These are phyloP conservation scores for Yamadazyma trypodendri DNA, from an alignment of 1,139 yeast species.

Conservation along the genomic window DNA sequence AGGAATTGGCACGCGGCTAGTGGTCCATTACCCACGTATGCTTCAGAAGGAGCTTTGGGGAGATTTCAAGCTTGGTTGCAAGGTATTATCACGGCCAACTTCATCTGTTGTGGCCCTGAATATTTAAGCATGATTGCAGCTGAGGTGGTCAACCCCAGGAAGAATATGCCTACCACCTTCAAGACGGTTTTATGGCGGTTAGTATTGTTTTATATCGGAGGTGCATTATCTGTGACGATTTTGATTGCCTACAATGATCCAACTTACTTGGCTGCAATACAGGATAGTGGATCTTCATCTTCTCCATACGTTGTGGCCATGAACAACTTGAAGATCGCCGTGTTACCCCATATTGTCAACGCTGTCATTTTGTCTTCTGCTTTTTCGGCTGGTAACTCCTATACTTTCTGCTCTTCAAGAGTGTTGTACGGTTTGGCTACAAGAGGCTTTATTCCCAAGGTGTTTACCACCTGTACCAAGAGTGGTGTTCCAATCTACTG, in stretches of 20 bases:
- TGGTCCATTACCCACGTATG: slow-evolving; percentile 53
- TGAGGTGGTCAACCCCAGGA: slow-evolving; percentile 75
- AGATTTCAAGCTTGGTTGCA: slow-evolving; percentile 70
- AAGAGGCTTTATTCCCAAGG: slow-evolving; percentile 40
- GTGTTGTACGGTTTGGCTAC: slow-evolving; percentile 40
- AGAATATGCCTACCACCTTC: slow-evolving; percentile 74
- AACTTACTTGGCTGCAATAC: slow-evolving; percentile 20
- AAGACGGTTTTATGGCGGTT: slow-evolving; percentile 74
- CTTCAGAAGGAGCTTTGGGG: slow-evolving; percentile 58
- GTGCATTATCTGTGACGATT: slow-evolving; percentile 41
- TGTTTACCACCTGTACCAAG: slow-evolving; percentile 38
- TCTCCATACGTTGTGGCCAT: slow-evolving; percentile 49
- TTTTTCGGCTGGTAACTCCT: slow-evolving; percentile 46
- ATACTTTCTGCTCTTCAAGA: slow-evolving; percentile 44
- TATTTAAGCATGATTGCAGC: slow-evolving; percentile 83
- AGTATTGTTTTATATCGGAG: slow-evolving; percentile 62
- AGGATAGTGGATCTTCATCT: slow-evolving; percentile 29
- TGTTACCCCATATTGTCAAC: slow-evolving; percentile 42
- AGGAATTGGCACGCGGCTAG: slow-evolving; percentile 56
- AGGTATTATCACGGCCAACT: slow-evolving; percentile 59
- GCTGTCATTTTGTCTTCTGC: slow-evolving; percentile 45
- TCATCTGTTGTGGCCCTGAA: slow-evolving; percentile 83
- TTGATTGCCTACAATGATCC: slow-evolving; percentile 44
- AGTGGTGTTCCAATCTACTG: slow-evolving; percentile 47
- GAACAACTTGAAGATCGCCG: slow-evolving; percentile 38